phyloP scores from a whole-genome alignment of 2,329 filamentous ascomycete genomes.

The Penicillium sclerotigenum region DNA sequence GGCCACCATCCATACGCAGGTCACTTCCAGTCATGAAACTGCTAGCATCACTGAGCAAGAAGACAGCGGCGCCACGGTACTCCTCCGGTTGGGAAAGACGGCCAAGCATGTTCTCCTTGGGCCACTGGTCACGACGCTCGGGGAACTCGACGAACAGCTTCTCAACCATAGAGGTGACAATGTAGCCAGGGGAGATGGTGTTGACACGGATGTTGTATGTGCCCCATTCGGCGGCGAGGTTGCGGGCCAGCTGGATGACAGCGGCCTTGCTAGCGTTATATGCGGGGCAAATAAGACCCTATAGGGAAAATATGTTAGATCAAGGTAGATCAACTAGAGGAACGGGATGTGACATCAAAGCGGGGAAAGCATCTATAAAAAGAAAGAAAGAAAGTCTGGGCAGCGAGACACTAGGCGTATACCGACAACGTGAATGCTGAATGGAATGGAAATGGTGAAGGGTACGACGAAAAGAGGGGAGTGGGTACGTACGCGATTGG shows the following conservation, averaged over 20 bases:
- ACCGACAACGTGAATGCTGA: background rate
- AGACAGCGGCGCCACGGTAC: conserved; percentile 58
- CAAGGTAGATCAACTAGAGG: background rate
- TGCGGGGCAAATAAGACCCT: conserved; percentile 49
- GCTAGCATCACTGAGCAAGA: conserved; percentile 49
- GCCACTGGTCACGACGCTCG: conserved; percentile 75
- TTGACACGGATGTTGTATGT: conserved; percentile 50
- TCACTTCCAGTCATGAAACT: conserved; percentile 57
- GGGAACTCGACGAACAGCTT: conserved; percentile 60
- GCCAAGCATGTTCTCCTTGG: conserved; percentile 79
- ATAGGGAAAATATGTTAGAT: background rate
- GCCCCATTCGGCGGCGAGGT: conserved; percentile 50
- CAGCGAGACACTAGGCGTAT: background rate
- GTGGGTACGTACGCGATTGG: conserved; percentile 47
- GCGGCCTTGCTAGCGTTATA: conserved; percentile 51
- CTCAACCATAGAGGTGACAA: conserved; percentile 48
- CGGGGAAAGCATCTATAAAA: background rate
- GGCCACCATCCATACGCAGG: conserved; percentile 54
- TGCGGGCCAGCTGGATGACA: conserved; percentile 47
- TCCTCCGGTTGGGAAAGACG: conserved; percentile 65
- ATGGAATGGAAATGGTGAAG: background rate
- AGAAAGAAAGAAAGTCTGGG: background rate
- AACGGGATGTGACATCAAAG: background rate
- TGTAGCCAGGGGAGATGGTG: conserved; percentile 49
- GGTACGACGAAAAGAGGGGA: background rate